These are phyloP conservation scores for Metschnikowia koreensis DNA, from an alignment of 805 yeast species.

Conservation along the genomic window DNA sequence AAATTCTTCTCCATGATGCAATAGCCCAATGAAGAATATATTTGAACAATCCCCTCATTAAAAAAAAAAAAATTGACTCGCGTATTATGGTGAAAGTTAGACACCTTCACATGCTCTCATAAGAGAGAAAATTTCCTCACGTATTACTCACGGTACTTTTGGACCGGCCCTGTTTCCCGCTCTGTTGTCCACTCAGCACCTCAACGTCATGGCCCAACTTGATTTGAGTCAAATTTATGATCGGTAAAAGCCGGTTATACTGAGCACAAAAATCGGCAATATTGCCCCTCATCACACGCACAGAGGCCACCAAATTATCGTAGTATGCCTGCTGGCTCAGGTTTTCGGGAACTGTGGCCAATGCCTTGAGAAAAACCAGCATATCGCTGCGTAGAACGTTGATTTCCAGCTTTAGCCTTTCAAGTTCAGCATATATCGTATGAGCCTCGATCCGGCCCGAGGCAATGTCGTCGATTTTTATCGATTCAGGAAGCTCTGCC, in stretches of 20 bases:
- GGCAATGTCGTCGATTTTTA: constrained; percentile 42
- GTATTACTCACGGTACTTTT: neutral
- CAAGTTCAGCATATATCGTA: constrained; percentile 44
- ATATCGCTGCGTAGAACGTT: constrained; percentile 42
- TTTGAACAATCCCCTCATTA: no score
- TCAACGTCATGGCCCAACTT: constrained; percentile 52
- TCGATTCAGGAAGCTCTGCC: constrained; percentile 10
- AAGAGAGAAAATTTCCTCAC: neutral
- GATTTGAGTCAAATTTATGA: constrained; percentile 49
- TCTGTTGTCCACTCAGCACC: constrained; percentile 21
- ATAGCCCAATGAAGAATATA: no score
- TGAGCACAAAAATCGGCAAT: constrained; percentile 44
- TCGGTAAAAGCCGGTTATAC: constrained; percentile 48
- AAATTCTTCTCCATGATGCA: no score
- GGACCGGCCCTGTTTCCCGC: neutral
- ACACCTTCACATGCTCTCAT: neutral
- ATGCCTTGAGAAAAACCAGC: constrained; percentile 35
- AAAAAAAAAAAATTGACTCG: no score
- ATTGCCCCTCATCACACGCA: constrained; percentile 36
- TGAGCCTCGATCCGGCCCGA: constrained; percentile 41
- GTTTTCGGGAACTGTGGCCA: constrained; percentile 33
- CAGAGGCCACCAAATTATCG: constrained; percentile 33
- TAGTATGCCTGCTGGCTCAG: constrained; percentile 39
- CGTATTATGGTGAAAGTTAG: no score
- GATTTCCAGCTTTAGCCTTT: constrained; percentile 41